phyloP scores from a whole-genome alignment of 1,284 basidiomycete genomes.

The Xanthoconium separans region DNA sequence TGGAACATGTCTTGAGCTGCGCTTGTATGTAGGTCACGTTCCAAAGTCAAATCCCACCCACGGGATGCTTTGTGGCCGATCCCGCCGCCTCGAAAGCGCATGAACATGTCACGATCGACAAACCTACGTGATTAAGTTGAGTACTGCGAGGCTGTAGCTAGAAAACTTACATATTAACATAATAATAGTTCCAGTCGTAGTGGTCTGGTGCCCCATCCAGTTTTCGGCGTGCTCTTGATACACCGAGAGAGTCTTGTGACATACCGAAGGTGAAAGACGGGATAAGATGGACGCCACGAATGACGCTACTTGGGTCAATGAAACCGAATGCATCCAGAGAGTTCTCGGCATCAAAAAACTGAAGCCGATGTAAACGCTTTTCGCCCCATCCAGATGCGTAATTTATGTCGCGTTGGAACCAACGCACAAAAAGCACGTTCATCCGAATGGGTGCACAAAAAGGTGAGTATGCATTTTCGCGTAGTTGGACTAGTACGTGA shows the following conservation, averaged over 20 bases:
- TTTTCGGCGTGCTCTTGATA: neutral
- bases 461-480: neutral
- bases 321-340: constrained; percentile 7
- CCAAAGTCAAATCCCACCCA: neutral
- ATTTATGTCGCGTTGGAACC: constrained; percentile 14
- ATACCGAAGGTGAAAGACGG: neutral
- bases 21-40: neutral
- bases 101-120: constrained; percentile 6
- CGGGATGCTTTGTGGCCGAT: neutral
- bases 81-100: neutral
- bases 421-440: constrained; percentile 19
- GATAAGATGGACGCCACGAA: constrained; percentile 2
- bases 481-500: neutral
- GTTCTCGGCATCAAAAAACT: constrained; percentile 3
- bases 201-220: neutral
- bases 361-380: constrained; percentile 6
- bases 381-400: constrained; percentile 13
- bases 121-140: neutral
- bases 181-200: neutral
- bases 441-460: neutral
- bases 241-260: neutral
- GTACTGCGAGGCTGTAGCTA: neutral
- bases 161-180: constrained; percentile 5
- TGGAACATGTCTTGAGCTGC: too few species aligned
- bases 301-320: neutral